Evolutionary conservation across 176 grass and related monocot genomes (phyloP).

Genomic region (Pontederia paniculata): DNA sequence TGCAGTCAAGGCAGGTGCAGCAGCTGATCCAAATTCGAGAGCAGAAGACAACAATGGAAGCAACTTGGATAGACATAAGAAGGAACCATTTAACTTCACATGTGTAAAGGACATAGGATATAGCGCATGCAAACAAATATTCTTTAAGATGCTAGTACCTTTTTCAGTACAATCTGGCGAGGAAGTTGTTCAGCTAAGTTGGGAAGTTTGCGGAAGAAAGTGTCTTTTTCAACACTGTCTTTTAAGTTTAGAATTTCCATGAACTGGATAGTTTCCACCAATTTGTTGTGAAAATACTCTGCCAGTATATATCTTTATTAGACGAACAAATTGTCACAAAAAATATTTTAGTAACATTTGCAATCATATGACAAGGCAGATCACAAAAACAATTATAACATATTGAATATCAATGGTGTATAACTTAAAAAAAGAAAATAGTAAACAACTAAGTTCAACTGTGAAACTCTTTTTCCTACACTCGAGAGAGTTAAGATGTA

Average conservation of each 20-base stretch:
- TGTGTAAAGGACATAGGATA: conserved; percentile 13
- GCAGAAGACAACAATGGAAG: conserved; percentile 84
- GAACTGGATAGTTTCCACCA: conserved; percentile 97
- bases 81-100: conserved; percentile 15
- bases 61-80: conserved; percentile 40
- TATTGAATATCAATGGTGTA: no score
- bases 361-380: no score
- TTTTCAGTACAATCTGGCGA: conserved; percentile 92
- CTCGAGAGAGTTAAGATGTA: no score
- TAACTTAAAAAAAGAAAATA: no score
- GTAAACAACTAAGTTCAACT: no score
- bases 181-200: conserved; percentile 92
- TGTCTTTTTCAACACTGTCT: conserved; percentile 94
- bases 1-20: conserved; percentile 89
- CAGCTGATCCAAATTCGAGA: conserved; percentile 95
- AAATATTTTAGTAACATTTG: no score
- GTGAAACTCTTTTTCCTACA: no score
- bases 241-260: conserved; percentile 98
- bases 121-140: not conserved
- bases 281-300: conserved; percentile 99
- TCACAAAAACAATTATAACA: no score
- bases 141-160: conserved; percentile 34
- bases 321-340: no score
- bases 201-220: conserved; percentile 96
- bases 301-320: conserved; percentile 1